Evolutionary conservation across 768 basidiomycete genomes (phyloP).

Genomic region (Xerocomellus dryophilus): DNA sequence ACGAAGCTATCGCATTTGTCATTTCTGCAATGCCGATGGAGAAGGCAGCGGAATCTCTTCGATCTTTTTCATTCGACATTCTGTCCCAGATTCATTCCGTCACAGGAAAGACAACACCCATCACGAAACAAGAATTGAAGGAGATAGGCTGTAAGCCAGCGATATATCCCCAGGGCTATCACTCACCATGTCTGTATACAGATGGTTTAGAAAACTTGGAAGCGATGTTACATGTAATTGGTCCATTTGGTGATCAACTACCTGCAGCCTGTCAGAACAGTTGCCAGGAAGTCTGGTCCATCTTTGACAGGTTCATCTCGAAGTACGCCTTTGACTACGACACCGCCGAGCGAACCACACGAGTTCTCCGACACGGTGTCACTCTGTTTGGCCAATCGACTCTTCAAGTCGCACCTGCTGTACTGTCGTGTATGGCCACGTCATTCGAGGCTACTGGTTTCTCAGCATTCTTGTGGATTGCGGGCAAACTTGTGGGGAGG

Average conservation of each 20-base stretch:
- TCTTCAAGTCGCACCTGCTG: constrained; percentile 63
- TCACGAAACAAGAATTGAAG: constrained; percentile 70
- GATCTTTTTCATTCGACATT: constrained; percentile 83
- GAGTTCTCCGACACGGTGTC: constrained; percentile 81
- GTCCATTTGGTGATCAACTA: constrained; percentile 77
- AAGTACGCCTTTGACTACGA: constrained; percentile 76
- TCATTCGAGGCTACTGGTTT: constrained; percentile 79
- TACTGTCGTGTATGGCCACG: constrained; percentile 71
- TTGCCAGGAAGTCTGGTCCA: constrained; percentile 74
- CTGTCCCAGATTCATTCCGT: constrained; percentile 70
- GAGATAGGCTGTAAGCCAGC: constrained; percentile 61
- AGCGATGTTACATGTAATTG: constrained; percentile 82
- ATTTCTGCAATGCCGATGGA: constrained; percentile 93
- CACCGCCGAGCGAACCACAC: constrained; percentile 78
- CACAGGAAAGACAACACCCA: constrained; percentile 48
- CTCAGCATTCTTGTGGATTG: constrained; percentile 92
- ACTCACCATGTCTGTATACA: constrained; percentile 31
- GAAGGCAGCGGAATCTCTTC: constrained; percentile 80
- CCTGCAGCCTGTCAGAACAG: constrained; percentile 78
- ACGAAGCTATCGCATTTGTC: constrained; percentile 93
- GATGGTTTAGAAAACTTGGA: constrained; percentile 92
- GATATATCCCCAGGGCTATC: neutral
- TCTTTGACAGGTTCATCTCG: constrained; percentile 77
- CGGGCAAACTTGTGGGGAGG: constrained; percentile 75
- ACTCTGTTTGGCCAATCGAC: constrained; percentile 72